Base-by-base conservation (phyloP, 768 basidiomycete species). In the Termitomyces sp. region DNA sequence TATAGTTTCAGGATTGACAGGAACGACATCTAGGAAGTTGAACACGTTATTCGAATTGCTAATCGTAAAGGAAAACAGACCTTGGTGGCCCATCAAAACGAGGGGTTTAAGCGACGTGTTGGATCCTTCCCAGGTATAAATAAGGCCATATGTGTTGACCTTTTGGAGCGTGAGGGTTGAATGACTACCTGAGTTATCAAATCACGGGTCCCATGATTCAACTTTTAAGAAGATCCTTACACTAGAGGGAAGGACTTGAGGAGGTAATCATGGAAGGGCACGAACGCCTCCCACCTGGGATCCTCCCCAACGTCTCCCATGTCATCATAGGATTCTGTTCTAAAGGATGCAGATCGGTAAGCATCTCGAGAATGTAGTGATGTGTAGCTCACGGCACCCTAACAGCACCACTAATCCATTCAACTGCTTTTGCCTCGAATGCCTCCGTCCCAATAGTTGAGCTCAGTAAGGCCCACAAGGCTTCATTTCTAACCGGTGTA, bases 81-180 rank as follows among this genome's bases (percentile, higher is more conserved):
- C 87, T 77, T 88, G 86, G 68, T 89, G 88, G 2, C 81, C 87
- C n/a, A 83, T 80, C 46, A 89, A 71, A 12, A 93, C 75, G 15
- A 92, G 65, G 0, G 92, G 91, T 69, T 90, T 89, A n/a, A 89
- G 76, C 0, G 77, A 73, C 11, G 71, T 60, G 64, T 91, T 79
- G 4, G 82, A 79, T 1, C 91, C 91, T 56, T 80, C 75, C 90
- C 91, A 92, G 53, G 85, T 82, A 68, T 84, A 90, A 8, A 91
- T 71, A n/a, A 92, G 77, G 0, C 84, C 91, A 65, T 89, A 90
- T 0, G 84, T 89, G 70, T 92, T 92, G 66, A 94, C 84, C 65
- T 85, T 86, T 9, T 85, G 86, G 61, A 89, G 77, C 36, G 78
- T 68, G 48, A 92, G 77, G 9, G 72, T 80, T n/a, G 76, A 52